Base-by-base conservation (phyloP, 495 filamentous ascomycete species). In the Polyplosphaeria fusca region DNA sequence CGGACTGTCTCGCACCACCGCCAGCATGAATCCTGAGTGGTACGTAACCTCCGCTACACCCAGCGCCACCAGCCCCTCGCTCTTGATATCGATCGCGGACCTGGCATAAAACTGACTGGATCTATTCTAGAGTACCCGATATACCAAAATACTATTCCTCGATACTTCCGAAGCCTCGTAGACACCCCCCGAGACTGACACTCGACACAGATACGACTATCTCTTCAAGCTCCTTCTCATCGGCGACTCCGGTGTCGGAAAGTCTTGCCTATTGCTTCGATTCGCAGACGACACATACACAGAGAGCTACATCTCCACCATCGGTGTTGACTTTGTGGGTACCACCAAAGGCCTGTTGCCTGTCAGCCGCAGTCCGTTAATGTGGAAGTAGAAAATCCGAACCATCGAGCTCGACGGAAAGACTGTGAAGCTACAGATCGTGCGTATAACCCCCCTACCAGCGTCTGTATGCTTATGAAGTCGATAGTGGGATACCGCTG, bases 181-280 rank as follows among this genome's bases (percentile, higher is more conserved):
- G n/a, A n/a, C n/a, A n/a, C n/a, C 30, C 30, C 7, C 14, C 7
- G 14, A 25, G 22, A 40, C 43, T 58, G 38, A 53, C 47, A 2
- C 46, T 40, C 25, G 9, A 16, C 23, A 39, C 18, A 52, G 93
- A 95, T 98, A 97, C 85, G 93, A 98, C 72, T 98, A 97, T 73
- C 90, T 98, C 67, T 98, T 98, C 83, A 98, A 98, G 83, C 91
- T 98, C 54, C 91, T 98, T 71, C 89, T 98, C 77, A 98, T 98
- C 82, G 93, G 93, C 76, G 93, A 98, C 73, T 97, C 93, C 68
- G 93, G 93, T 79, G 94, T 97, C 64, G 93, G 93, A 85, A 98
- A 98, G 87, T 97, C 94, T 68, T 97, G 94, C 76, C 74, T 97
- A 77, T 81, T 98, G 56, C 79, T 98, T 65, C 91, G 93, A 73